phyloP scores from a whole-genome alignment of 1,284 basidiomycete species.

The Ganoderma lingzhi region DNA sequence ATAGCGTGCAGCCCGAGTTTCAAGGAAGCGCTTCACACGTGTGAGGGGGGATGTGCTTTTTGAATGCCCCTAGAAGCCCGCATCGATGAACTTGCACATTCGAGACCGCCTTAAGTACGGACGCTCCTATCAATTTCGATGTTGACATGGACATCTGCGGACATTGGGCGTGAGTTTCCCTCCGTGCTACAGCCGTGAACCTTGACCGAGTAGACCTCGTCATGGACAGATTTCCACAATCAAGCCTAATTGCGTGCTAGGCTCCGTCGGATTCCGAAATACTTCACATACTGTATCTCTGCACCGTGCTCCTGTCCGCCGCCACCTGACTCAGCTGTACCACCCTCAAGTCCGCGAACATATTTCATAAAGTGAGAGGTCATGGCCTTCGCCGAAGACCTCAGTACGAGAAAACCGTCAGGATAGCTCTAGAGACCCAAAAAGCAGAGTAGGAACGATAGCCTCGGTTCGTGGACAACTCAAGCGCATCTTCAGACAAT shows the following conservation, averaged over 20 bases:
- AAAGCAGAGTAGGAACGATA: too few species aligned
- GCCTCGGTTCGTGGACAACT: neutral
- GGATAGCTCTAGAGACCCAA: neutral
- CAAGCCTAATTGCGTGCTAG: neutral
- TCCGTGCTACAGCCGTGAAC: neutral
- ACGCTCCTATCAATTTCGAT: neutral
- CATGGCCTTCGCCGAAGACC: neutral
- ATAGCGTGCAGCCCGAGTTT: too few species aligned
- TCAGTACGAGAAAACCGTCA: neutral
- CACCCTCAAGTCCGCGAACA: too few species aligned
- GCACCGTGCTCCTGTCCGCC: neutral
- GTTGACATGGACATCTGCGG: neutral
- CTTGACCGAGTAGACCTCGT: neutral
- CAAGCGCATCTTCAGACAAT: neutral
- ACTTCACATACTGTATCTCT: neutral
- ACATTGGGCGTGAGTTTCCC: conserved; percentile 1
- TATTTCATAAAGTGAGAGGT: neutral
- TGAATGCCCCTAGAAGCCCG: neutral
- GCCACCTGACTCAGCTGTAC: too few species aligned
- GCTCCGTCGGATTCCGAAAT: neutral
- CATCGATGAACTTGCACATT: neutral
- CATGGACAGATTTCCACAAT: neutral
- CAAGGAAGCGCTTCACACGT: neutral
- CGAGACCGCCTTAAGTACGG: neutral
- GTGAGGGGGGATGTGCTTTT: neutral